phyloP scores from a whole-genome alignment of 768 basidiomycete genomes.

The Boletus bicolor region DNA sequence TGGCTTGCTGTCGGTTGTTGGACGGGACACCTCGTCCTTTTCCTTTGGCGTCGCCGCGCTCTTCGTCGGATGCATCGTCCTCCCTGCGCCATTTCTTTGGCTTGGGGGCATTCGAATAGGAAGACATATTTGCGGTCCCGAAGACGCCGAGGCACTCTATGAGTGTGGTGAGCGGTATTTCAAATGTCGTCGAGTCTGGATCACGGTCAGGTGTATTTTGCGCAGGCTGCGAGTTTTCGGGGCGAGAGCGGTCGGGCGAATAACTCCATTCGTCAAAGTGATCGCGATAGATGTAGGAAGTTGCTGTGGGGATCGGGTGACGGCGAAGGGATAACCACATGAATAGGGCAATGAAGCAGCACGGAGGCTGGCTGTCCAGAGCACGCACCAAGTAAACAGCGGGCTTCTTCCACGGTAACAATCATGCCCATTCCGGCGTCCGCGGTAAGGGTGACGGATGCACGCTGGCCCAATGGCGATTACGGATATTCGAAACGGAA shows the following conservation, averaged over 20 bases:
- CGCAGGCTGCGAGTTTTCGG: slow-evolving; percentile 21
- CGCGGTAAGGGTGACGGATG: slow-evolving; percentile 66
- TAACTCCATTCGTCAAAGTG: slow-evolving; percentile 82
- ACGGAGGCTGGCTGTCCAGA: slow-evolving; percentile 1
- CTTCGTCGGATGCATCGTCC: slow-evolving; percentile 46
- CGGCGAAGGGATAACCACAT: not conserved
- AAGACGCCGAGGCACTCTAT: slow-evolving; percentile 94
- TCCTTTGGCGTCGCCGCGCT: slow-evolving; percentile 34
- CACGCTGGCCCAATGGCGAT: slow-evolving; percentile 48
- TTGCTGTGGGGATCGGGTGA: slow-evolving; percentile 46
- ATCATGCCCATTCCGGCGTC: slow-evolving; percentile 69
- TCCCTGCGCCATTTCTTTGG: slow-evolving; percentile 48
- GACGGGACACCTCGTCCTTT: slow-evolving; percentile 11
- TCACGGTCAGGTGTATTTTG: slow-evolving; percentile 12
- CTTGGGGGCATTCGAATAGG: slow-evolving; percentile 31
- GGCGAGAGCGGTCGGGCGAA: slow-evolving; percentile 38
- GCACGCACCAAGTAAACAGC: slow-evolving; percentile 69
- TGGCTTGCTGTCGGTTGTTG: slow-evolving; percentile 19
- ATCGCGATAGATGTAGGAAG: slow-evolving; percentile 74
- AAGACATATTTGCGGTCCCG: slow-evolving; percentile 61
- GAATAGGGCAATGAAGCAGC: not conserved
- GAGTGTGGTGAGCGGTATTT: slow-evolving; percentile 78
- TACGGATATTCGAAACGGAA: slow-evolving; percentile 9
- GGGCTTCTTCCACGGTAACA: slow-evolving; percentile 82
- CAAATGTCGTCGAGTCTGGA: slow-evolving; percentile 50